Evolutionary conservation across 2,329 filamentous ascomycete genomes (phyloP).

Genomic region (Sporothrix inflata): DNA sequence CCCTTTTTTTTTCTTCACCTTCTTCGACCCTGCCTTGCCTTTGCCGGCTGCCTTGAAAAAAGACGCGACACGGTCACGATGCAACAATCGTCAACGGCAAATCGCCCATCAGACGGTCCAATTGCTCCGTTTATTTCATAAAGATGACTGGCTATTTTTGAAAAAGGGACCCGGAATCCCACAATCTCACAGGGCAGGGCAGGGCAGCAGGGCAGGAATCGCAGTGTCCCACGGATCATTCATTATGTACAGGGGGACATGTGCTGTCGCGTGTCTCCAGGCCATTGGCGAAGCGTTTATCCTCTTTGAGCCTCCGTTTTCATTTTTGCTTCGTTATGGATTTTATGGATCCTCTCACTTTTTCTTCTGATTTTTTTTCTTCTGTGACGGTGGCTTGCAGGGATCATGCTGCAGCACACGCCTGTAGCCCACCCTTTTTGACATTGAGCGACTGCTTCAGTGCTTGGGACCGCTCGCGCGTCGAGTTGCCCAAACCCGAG

Average conservation of each 20-base stretch:
- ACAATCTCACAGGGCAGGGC: not conserved
- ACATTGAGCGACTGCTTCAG: not conserved
- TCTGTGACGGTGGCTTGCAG: not conserved
- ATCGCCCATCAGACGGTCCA: not conserved
- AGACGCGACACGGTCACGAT: not conserved
- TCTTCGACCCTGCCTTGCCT: not conserved
- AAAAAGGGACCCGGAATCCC: not conserved
- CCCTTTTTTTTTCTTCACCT: too few species aligned
- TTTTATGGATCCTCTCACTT: not conserved
- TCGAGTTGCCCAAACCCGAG: conserved; percentile 12
- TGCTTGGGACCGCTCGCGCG: not conserved
- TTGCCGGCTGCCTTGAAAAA: not conserved
- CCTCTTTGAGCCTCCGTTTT: conserved; percentile 12
- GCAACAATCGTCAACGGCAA: not conserved
- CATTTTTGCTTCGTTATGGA: not conserved
- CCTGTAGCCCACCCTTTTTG: not conserved
- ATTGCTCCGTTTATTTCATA: not conserved
- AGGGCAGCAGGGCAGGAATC: not conserved
- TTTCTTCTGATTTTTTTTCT: not conserved
- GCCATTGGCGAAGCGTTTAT: conserved; percentile 21
- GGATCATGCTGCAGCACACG: conserved; percentile 2
- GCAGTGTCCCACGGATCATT: not conserved
- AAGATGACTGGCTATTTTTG: conserved; percentile 11
- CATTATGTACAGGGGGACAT: not conserved
- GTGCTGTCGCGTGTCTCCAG: conserved; percentile 15